Conservation (phyloP, 331 rosid genomes). For the Rhamnella rubrinervis region DNA sequence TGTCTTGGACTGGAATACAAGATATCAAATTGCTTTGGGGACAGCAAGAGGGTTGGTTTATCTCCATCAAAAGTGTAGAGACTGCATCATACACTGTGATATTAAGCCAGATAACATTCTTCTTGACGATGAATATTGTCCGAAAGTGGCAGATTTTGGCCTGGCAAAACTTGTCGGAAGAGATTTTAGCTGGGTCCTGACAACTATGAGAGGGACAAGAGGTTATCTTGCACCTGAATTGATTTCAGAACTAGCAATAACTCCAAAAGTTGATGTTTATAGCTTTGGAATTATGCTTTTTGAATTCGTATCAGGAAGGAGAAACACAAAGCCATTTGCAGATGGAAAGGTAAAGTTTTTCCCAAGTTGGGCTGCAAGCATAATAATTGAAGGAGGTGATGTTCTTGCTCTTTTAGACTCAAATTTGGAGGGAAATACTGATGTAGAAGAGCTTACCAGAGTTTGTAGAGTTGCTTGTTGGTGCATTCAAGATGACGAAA, state of each 20-base stretch:
- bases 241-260: constrained; percentile 50
- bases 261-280: constrained; percentile 71
- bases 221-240: constrained; percentile 94
- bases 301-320: constrained; percentile 41
- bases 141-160: constrained; percentile 84
- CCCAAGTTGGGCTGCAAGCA: constrained; percentile 48
- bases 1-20: constrained; percentile 64
- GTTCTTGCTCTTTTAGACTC: constrained; percentile 48
- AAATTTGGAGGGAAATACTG: constrained; percentile 45
- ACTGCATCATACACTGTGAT: constrained; percentile 86
- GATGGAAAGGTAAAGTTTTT: constrained; percentile 47
- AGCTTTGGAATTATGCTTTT: constrained; percentile 79
- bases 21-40: constrained; percentile 82
- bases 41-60: constrained; percentile 72
- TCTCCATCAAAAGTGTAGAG: constrained; percentile 84
- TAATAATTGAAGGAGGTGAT: constrained; percentile 40
- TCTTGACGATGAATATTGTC: constrained; percentile 54
- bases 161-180: constrained; percentile 84
- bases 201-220: constrained; percentile 89
- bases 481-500: too few species aligned
- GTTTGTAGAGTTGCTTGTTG: constrained; percentile 25
- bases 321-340: constrained; percentile 41
- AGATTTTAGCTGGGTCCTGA: constrained; percentile 80
- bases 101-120: constrained; percentile 90
- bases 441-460: constrained; percentile 42